Evolutionary conservation across 2,329 filamentous ascomycete genomes (phyloP), one percentile per base, ranked within the genome.

Genomic region (Verticillium dahliae): DNA sequence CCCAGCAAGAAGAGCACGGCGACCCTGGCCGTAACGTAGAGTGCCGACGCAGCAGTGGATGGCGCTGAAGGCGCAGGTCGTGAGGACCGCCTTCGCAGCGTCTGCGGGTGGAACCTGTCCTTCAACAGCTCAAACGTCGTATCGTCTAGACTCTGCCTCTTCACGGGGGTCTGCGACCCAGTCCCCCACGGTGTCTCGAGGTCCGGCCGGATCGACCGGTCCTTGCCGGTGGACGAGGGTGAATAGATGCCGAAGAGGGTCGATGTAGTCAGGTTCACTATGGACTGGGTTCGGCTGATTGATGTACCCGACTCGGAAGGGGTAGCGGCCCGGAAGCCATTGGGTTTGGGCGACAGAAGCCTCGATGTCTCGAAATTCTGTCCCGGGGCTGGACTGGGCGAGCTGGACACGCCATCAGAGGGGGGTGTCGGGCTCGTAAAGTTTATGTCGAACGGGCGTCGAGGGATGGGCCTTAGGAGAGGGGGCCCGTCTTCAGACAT

Each of bases 201-300:
- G 64, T 88, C 86, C 66, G 86, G 85, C 62, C 70, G 66, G 60
- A 73, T 72, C 62, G 72, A 71, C 69, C 79, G 74, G 66, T 82
- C 76, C 65, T 75, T 74, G 55, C 83, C 79, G 62, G 84, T 83
- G 37, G 83, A 81, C 1, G 85, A 85, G 6, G 86, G 87, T 11
- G 87, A 88, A 79, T 96, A 99, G 69, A 99, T 99, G 60, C 95
- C 94, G 67, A 90, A 90, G 5, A 99, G 84, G 0, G 95, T 97
- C 2, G 92, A 93, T 10, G 90, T 89, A 4, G 92, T 97, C 63
- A 99, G 82, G 72, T 97, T 96, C 70, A 92, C 80, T 62, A 92
- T 85, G 10, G 92, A 97, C 66, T 89, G 86, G 31, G 88, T 90
- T 62, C 91, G 86, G 70, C 84, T 88, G 66, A 86, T 79, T 59